Conservation (phyloP, 208 protist species). For the Wallacemonas sp. region DNA sequence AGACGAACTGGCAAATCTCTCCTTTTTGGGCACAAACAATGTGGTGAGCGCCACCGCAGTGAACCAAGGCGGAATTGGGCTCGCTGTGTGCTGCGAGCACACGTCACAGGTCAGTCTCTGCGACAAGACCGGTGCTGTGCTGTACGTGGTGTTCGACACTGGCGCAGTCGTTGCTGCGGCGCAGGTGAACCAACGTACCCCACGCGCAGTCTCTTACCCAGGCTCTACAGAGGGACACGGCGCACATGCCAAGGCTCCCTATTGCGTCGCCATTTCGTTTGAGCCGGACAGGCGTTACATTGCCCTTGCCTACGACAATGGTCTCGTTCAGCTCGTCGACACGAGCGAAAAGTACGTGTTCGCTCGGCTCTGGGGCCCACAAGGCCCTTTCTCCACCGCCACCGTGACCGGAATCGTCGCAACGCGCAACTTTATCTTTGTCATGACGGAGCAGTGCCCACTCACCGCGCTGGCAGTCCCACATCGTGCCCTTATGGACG, state of each 20-base stretch:
- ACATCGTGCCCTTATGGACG: slow-evolving; percentile 10
- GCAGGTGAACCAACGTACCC: no score
- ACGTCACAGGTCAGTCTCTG: slow-evolving; percentile 4
- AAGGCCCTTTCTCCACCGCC: not conserved
- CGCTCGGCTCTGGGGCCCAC: slow-evolving; percentile 36
- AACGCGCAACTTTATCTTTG: not conserved
- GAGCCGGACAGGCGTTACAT: slow-evolving; percentile 31
- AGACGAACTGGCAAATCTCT: not conserved
- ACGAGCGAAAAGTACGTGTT: slow-evolving; percentile 62
- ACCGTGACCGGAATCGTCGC: not conserved
- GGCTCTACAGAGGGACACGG: not conserved
- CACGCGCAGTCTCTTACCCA: not conserved
- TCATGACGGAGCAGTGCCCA: not conserved
- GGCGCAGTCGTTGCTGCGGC: not conserved
- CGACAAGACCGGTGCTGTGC: not conserved
- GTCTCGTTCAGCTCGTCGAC: slow-evolving; percentile 81
- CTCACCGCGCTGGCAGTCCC: slow-evolving; percentile 1
- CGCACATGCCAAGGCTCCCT: not conserved
- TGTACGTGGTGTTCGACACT: not conserved
- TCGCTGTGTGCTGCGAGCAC: slow-evolving; percentile 6
- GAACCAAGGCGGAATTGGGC: not conserved
- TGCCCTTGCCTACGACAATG: slow-evolving; percentile 59
- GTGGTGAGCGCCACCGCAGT: slow-evolving; percentile 3
- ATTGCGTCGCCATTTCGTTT: slow-evolving; percentile 3
- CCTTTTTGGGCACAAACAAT: not conserved